Base-by-base conservation (phyloP, 768 basidiomycete genomes). In the Termitomyces titanicus region DNA sequence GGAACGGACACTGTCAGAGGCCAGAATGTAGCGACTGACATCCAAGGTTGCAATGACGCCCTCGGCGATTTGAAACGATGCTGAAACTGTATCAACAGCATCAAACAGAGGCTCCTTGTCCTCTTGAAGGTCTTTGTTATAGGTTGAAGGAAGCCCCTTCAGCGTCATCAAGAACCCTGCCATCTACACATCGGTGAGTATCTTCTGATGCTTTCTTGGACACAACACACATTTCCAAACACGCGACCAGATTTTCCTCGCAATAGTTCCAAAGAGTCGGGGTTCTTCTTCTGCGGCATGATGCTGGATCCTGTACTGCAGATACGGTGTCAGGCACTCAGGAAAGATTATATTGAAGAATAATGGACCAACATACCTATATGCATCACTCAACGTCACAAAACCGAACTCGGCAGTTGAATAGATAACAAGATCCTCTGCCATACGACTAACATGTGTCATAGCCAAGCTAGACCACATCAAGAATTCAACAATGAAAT, bases 201-300 rank as follows among this genome's bases (percentile, higher is more conserved):
- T 35, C 17, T 42, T 27, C 4, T 7, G 54, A 25, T 38, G 25
- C 7, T 39, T 25, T 22, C 31, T 51, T 15, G 39, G 17, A 29
- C 10, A 4, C 9, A 25, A 72, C 81, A 62, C 65, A 90, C 93
- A 66, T 93, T 87, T 54, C 97, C 97, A 72, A 98, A 96, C 20
- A 96, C 80, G 25, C 97, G 86, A 5, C 97, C 97, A 31, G 90
- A 83, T 72, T 99, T 99, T 63, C 97, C 97, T 54, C 97, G 86
- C 55, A 99, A 77, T 20, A 99, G 79, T 70, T 99, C 97, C 52
- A 97, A 76, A 10, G 96, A 98, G 69, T 98, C 97, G 0, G 95
- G 92, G 66, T 98, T 98, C 75, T 98, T 99, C 77, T 99, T 98
- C 68, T 98, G 97, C 5, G 97, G 97, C 97, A 99, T 99, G 68